Conservation (phyloP, 169 alveolate genomes). For the Eimeria tenella region DNA sequence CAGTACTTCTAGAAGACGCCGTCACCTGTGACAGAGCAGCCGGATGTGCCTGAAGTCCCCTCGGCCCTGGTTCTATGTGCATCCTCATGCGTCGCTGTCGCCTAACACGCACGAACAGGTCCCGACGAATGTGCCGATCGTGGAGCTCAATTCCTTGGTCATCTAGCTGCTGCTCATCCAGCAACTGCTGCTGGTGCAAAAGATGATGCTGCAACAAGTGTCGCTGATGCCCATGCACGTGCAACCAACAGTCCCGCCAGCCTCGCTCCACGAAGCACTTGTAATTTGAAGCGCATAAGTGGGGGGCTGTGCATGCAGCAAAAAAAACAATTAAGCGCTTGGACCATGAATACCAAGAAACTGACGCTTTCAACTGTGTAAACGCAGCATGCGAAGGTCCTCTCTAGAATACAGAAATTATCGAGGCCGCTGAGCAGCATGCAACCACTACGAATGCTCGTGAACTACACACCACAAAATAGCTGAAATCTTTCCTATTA, state of each 20-base stretch:
- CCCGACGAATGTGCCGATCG: conserved; percentile 70
- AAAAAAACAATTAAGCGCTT: neutral
- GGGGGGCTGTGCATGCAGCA: conserved; percentile 82
- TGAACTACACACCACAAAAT: too few relatives aligned
- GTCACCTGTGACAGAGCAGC: neutral
- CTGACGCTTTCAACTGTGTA: too few relatives aligned
- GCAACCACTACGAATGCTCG: too few relatives aligned
- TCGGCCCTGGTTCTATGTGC: conserved; percentile 40
- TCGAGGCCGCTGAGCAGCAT: too few relatives aligned
- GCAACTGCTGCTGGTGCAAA: conserved; percentile 77
- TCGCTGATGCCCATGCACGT: conserved; percentile 71
- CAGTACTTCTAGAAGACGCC: neutral
- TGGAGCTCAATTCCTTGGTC: conserved; percentile 69
- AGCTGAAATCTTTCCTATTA: too few relatives aligned
- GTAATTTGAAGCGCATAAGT: conserved; percentile 92
- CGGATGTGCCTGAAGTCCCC: conserved; percentile 33
- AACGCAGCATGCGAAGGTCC: too few relatives aligned
- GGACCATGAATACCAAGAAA: neutral
- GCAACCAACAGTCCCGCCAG: conserved; percentile 91
- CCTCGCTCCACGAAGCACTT: conserved; percentile 90
- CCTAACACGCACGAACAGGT: conserved; percentile 70
- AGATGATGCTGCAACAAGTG: conserved; percentile 74
- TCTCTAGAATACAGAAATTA: too few relatives aligned
- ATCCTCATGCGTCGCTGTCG: conserved; percentile 72
- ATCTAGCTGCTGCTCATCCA: conserved; percentile 74